phyloP scores from a whole-genome alignment of 1,284 basidiomycete genomes.

The Malassezia equina region DNA sequence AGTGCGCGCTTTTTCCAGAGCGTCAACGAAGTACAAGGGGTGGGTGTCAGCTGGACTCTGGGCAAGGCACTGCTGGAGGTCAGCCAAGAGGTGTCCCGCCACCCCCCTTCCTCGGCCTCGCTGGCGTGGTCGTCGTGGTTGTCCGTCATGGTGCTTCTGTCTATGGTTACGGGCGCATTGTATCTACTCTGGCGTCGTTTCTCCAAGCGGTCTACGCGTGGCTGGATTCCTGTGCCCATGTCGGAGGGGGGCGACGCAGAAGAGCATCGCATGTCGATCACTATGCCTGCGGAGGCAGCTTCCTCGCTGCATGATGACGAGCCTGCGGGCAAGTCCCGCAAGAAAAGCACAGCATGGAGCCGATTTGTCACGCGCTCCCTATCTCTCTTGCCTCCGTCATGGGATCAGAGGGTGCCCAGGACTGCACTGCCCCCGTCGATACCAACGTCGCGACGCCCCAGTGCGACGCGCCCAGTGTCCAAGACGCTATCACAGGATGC shows the following conservation, averaged over 20 bases:
- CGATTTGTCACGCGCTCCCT: not conserved
- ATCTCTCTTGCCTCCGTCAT: not conserved
- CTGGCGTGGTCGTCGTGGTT: not conserved
- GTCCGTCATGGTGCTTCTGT: not conserved
- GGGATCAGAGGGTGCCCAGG: not conserved
- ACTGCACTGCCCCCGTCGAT: not conserved
- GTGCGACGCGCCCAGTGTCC: not conserved
- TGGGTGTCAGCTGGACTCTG: conserved; percentile 92
- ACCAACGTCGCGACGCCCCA: not conserved
- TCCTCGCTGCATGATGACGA: not conserved
- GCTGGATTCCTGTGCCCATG: not conserved
- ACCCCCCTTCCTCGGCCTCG: not conserved
- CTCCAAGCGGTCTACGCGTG: not conserved
- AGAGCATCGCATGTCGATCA: conserved; percentile 1
- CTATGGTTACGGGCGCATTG: not conserved
- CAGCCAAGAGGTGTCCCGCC: conserved; percentile 52
- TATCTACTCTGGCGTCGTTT: not conserved
- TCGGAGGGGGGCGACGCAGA: not conserved
- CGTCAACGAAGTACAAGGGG: conserved; percentile 77
- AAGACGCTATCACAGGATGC: not conserved
- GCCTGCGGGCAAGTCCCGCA: not conserved
- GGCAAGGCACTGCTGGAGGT: conserved; percentile 98
- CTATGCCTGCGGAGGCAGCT: not conserved
- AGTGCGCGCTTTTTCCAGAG: conserved; percentile 65
- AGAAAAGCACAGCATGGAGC: not conserved